Evolutionary conservation across 257 asterid genomes (phyloP).

Genomic region (Solanum chiquidenum): DNA sequence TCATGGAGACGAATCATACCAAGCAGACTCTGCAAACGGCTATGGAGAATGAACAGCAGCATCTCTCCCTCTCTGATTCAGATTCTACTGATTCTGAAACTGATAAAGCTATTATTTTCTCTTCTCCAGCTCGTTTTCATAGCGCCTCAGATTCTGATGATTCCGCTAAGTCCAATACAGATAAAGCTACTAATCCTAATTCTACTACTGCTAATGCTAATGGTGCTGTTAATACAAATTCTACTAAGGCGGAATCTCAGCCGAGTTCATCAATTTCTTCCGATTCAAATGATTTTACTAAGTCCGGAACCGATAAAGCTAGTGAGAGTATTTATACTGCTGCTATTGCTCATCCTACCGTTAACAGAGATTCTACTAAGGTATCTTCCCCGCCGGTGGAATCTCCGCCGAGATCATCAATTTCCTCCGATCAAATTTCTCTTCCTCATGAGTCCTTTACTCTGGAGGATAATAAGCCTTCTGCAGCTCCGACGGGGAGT

Average conservation of each 20-base stretch:
- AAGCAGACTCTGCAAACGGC: not conserved
- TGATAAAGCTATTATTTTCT: not conserved
- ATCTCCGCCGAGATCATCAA: slow-evolving; percentile 43
- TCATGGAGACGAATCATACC: not conserved
- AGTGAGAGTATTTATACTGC: not conserved
- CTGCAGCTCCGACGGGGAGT: slow-evolving; percentile 2
- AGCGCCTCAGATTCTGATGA: not conserved
- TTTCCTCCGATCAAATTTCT: slow-evolving; percentile 36
- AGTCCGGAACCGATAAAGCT: not conserved
- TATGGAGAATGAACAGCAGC: not conserved
- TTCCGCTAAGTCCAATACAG: not conserved
- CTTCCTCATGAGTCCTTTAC: slow-evolving; percentile 21
- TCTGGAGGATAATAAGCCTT: slow-evolving; percentile 17
- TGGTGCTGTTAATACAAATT: not conserved
- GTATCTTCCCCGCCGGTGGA: slow-evolving; percentile 24
- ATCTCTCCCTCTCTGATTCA: not conserved
- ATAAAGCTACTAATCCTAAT: not conserved
- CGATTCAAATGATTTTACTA: not conserved
- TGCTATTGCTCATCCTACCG: not conserved
- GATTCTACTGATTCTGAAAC: not conserved
- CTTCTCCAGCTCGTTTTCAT: not conserved
- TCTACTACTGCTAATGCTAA: not conserved
- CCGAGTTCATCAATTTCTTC: slow-evolving; percentile 39
- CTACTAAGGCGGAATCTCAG: not conserved
- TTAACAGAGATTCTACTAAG: not conserved